phyloP scores from a whole-genome alignment of 1,284 basidiomycete genomes.

The Anthracocystis walkeri region DNA sequence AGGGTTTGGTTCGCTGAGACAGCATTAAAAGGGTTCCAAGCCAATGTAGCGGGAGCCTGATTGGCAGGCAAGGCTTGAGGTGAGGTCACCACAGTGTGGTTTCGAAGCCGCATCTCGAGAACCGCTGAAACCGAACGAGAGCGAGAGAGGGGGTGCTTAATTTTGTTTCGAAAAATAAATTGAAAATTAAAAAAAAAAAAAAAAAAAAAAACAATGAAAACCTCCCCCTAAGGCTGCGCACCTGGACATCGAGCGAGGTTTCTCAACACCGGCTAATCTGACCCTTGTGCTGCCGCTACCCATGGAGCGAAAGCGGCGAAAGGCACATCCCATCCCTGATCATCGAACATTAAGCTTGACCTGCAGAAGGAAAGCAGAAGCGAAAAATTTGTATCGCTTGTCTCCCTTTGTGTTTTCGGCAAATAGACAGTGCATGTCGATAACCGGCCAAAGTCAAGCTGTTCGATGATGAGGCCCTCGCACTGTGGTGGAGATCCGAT shows the following conservation, averaged over 20 bases:
- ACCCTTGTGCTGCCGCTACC: not conserved
- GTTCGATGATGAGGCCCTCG: not conserved
- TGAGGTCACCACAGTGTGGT: conserved; percentile 1
- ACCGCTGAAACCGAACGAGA: conserved; percentile 1
- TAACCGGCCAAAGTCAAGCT: not conserved
- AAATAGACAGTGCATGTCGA: conserved; percentile 7
- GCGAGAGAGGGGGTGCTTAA: not conserved
- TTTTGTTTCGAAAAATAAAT: not conserved
- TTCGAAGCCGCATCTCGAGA: conserved; percentile 4
- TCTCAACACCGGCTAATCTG: conserved; percentile 3
- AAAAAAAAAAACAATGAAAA: too few species aligned
- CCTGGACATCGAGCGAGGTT: conserved; percentile 11
- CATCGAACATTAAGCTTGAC: not conserved
- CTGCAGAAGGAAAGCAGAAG: not conserved
- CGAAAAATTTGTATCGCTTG: not conserved
- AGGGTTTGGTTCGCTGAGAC: conserved; percentile 1
- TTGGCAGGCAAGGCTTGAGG: not conserved
- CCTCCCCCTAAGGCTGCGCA: not conserved
- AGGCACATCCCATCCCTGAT: not conserved
- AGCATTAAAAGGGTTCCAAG: not conserved
- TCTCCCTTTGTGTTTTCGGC: not conserved
- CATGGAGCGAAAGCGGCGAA: not conserved
- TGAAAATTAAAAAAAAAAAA: too few species aligned
- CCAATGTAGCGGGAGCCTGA: conserved; percentile 2
- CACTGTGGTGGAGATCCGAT: conserved; percentile 11